phyloP scores from a whole-genome alignment of 2,329 filamentous ascomycete genomes.

The Cytospora chrysosperma region DNA sequence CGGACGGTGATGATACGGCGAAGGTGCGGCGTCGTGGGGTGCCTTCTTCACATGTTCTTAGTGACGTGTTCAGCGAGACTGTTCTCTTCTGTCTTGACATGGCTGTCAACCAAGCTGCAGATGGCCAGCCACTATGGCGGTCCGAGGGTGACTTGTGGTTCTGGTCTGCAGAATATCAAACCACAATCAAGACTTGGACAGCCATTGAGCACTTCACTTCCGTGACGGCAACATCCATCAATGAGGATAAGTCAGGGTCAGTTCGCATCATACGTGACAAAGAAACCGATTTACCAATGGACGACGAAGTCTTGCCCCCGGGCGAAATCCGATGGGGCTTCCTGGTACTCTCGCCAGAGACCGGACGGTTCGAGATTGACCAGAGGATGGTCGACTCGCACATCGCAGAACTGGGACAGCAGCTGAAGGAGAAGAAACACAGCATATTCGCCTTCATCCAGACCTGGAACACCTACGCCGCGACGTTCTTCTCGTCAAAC shows the following conservation, averaged over 20 bases:
- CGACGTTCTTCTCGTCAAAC: slow-evolving; percentile 52
- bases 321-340: slow-evolving; percentile 56
- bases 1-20: slow-evolving; percentile 49
- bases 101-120: slow-evolving; percentile 57
- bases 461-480: slow-evolving; percentile 52
- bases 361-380: slow-evolving; percentile 59
- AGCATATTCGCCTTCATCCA: slow-evolving; percentile 48
- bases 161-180: slow-evolving; percentile 53
- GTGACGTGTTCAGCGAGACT: slow-evolving; percentile 58
- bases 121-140: slow-evolving; percentile 56
- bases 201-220: slow-evolving; percentile 54
- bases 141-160: slow-evolving; percentile 68
- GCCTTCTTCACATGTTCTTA: slow-evolving; percentile 59
- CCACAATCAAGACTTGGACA: slow-evolving; percentile 58
- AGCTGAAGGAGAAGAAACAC: slow-evolving; percentile 53
- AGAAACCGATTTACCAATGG: slow-evolving; percentile 17
- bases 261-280: slow-evolving; percentile 39
- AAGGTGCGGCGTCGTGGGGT: slow-evolving; percentile 54
- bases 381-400: slow-evolving; percentile 58
- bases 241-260: slow-evolving; percentile 50
- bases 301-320: slow-evolving; percentile 40
- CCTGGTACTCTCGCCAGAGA: slow-evolving; percentile 51
- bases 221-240: slow-evolving; percentile 57
- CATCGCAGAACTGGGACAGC: slow-evolving; percentile 56
- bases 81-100: slow-evolving; percentile 66